These are phyloP conservation scores for Jamesozyma lodderae DNA, from an alignment of 805 yeast genomes.

Conservation along the genomic window DNA sequence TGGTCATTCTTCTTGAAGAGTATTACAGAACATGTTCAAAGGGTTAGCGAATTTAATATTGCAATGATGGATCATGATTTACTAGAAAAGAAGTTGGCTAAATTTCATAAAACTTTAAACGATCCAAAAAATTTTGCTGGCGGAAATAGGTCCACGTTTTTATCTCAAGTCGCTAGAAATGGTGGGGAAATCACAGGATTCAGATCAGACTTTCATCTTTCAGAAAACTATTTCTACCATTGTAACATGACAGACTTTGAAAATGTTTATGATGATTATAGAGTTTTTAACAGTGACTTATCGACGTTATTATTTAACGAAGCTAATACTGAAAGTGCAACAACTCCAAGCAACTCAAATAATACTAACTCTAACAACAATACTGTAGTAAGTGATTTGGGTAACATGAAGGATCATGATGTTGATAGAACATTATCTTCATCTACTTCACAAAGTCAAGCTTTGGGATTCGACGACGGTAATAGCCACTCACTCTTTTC, in stretches of 20 bases:
- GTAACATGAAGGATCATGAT: too few relatives aligned
- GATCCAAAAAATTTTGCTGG: constrained; percentile 32
- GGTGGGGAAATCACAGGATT: constrained; percentile 37
- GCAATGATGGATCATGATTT: constrained; percentile 36
- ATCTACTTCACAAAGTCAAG: neutral
- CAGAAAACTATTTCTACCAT: constrained; percentile 28
- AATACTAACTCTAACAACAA: too few relatives aligned
- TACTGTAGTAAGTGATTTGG: too few relatives aligned
- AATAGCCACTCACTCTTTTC: constrained; percentile 13
- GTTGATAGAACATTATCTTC: neutral
- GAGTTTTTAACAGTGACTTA: constrained; percentile 1
- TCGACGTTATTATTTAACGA: constrained; percentile 3
- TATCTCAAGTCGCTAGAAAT: constrained; percentile 39
- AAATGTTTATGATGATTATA: constrained; percentile 14
- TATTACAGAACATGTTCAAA: constrained; percentile 52
- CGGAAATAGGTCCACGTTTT: constrained; percentile 29
- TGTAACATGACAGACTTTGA: constrained; percentile 15
- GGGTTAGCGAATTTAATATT: constrained; percentile 45
- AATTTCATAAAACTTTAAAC: constrained; percentile 45
- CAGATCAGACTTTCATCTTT: constrained; percentile 27
- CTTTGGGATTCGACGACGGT: constrained; percentile 2
- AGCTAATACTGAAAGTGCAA: too few relatives aligned
- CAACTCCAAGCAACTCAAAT: neutral
- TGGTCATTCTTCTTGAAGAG: constrained; percentile 49
- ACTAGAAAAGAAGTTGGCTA: constrained; percentile 40